A percentile compares a stretch with the other conserved stretches of the same genome.
phyloP scores from a whole-genome alignment of 2,329 filamentous ascomycete species.

The Sphaerulina vaccinii region DNA sequence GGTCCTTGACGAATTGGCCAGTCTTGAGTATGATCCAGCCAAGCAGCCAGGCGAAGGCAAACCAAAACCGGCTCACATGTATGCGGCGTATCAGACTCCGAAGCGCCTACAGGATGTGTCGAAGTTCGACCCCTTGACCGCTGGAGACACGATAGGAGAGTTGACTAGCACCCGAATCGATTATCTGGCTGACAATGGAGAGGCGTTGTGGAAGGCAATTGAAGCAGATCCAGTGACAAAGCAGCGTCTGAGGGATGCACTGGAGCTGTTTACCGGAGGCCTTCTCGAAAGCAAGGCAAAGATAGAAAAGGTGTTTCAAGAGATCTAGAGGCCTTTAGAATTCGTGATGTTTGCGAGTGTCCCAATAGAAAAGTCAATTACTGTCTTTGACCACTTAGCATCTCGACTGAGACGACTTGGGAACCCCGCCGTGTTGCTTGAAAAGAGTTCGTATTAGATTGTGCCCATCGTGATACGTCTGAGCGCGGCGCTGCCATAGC shows the following conservation, averaged over 20 bases:
- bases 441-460: too few species aligned
- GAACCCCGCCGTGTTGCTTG: neutral
- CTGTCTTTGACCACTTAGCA: neutral
- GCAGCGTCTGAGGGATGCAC: constrained; percentile 22
- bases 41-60: constrained; percentile 22
- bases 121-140: constrained; percentile 21
- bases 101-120: constrained; percentile 21
- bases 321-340: constrained; percentile 1
- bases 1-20: constrained; percentile 44
- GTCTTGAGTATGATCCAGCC: constrained; percentile 20
- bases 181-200: constrained; percentile 24
- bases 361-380: neutral
- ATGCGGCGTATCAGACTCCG: constrained; percentile 17
- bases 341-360: too few species aligned
- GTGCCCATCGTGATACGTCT: too few species aligned
- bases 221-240: constrained; percentile 21
- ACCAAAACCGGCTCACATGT: constrained; percentile 20
- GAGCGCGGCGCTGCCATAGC: neutral
- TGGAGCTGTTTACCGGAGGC: constrained; percentile 24
- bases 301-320: constrained; percentile 21
- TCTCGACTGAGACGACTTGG: neutral
- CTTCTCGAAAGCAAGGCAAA: constrained; percentile 25
- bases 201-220: constrained; percentile 22
- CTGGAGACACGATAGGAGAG: constrained; percentile 5
- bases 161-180: constrained; percentile 20